phyloP scores from a whole-genome alignment of 2,329 filamentous ascomycete species.

The Aspergillus phoenicis region DNA sequence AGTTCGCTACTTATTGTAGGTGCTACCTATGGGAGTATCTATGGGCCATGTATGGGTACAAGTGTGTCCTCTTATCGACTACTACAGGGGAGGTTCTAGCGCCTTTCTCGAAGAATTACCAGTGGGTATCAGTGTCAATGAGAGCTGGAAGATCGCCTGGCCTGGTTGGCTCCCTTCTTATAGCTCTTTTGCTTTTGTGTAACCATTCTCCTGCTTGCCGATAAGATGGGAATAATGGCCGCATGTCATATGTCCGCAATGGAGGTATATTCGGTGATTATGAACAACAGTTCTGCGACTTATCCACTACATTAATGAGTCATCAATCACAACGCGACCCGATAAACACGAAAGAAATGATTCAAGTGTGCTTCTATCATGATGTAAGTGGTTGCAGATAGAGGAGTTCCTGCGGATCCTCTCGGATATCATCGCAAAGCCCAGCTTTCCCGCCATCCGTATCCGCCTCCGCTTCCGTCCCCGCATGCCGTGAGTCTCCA shows the following conservation, averaged over 20 bases:
- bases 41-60: too few relatives aligned
- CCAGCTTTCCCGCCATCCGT: constrained; percentile 5
- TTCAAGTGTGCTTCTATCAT: background rate
- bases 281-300: too few relatives aligned
- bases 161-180: background rate
- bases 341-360: background rate
- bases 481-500: background rate
- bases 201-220: background rate
- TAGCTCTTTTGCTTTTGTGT: background rate
- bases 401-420: background rate
- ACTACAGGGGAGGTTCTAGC: background rate
- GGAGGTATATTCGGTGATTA: too few relatives aligned
- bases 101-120: background rate
- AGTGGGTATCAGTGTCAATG: background rate
- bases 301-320: too few relatives aligned
- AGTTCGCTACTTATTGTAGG: too few relatives aligned
- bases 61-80: background rate
- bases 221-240: background rate
- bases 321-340: too few relatives aligned
- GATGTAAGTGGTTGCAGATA: background rate
- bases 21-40: too few relatives aligned
- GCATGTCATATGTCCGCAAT: background rate
- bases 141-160: background rate
- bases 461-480: constrained; percentile 20
- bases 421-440: background rate